phyloP scores from a whole-genome alignment of 1,284 basidiomycete species.

The Irpex sp. region DNA sequence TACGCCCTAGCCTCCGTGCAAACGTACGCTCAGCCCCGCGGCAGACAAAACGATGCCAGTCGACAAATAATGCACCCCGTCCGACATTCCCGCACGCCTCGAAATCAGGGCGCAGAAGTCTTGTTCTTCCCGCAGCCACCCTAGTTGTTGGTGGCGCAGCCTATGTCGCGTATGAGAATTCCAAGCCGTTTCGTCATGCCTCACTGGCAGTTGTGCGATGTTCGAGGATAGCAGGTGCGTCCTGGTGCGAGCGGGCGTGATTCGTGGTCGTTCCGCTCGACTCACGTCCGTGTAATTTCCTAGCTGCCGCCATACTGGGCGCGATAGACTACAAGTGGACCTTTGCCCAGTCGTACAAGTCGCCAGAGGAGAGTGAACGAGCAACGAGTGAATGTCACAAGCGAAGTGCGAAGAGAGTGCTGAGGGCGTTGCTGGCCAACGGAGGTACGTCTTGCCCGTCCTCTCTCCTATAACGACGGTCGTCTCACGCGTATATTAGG shows the following conservation, averaged over 20 bases:
- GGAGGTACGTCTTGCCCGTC: constrained; percentile 52
- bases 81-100: background rate
- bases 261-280: background rate
- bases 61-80: background rate
- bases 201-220: constrained; percentile 69
- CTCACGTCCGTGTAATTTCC: background rate
- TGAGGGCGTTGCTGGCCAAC: constrained; percentile 81
- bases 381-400: constrained; percentile 78
- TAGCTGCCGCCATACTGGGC: constrained; percentile 59
- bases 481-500: constrained; percentile 36
- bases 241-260: background rate
- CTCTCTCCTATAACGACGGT: background rate
- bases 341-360: constrained; percentile 56
- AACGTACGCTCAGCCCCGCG: background rate
- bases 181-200: constrained; percentile 62
- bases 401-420: constrained; percentile 74
- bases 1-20: background rate
- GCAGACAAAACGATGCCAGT: background rate
- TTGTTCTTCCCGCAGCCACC: constrained; percentile 22
- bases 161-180: constrained; percentile 53
- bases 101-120: constrained; percentile 10
- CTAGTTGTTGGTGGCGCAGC: constrained; percentile 31
- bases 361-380: constrained; percentile 50
- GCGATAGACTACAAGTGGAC: constrained; percentile 86
- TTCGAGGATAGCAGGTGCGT: constrained; percentile 62